Percentiles rank a stretch among this genome's conserved stretches.
phyloP scores from a whole-genome alignment of 1,139 yeast genomes.

The Hansenula sp. region DNA sequence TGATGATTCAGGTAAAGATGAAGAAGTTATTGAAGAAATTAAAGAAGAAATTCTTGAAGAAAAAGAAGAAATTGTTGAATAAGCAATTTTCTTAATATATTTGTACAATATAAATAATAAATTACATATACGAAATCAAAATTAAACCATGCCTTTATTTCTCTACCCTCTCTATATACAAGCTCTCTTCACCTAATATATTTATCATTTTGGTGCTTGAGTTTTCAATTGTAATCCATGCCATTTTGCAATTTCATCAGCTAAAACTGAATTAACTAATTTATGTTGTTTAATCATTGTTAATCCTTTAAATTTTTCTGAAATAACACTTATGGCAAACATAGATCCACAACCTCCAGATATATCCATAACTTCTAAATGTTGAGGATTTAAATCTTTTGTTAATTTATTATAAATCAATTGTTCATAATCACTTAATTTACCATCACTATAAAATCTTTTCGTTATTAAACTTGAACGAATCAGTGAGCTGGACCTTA shows the following conservation, averaged over 20 bases:
- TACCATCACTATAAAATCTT: slow-evolving; percentile 9
- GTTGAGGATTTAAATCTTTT: slow-evolving; percentile 51
- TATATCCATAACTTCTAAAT: slow-evolving; percentile 68
- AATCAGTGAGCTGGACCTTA: slow-evolving; percentile 3
- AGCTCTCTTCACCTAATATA: not conserved
- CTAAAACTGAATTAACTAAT: slow-evolving; percentile 73
- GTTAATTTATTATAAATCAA: slow-evolving; percentile 55
- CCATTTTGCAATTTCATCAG: slow-evolving; percentile 88
- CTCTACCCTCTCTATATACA: not conserved
- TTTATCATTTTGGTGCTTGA: slow-evolving; percentile 42
- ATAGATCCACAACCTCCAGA: slow-evolving; percentile 98
- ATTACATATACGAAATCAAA: too few species aligned
- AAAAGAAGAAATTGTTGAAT: slow-evolving; percentile 63
- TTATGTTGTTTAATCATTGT: slow-evolving; percentile 90
- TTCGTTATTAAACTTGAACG: not conserved
- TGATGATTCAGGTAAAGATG: slow-evolving; percentile 32
- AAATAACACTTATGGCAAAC: slow-evolving; percentile 83
- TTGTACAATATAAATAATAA: too few species aligned
- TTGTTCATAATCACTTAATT: slow-evolving; percentile 62
- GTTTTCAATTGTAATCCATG: slow-evolving; percentile 90
- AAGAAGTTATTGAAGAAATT: slow-evolving; percentile 57
- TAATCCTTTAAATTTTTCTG: slow-evolving; percentile 71
- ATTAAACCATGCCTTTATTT: not conserved
- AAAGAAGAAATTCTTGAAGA: slow-evolving; percentile 58
- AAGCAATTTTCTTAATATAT: not conserved